Conservation (phyloP, 805 yeast species). For the Candida maris region DNA sequence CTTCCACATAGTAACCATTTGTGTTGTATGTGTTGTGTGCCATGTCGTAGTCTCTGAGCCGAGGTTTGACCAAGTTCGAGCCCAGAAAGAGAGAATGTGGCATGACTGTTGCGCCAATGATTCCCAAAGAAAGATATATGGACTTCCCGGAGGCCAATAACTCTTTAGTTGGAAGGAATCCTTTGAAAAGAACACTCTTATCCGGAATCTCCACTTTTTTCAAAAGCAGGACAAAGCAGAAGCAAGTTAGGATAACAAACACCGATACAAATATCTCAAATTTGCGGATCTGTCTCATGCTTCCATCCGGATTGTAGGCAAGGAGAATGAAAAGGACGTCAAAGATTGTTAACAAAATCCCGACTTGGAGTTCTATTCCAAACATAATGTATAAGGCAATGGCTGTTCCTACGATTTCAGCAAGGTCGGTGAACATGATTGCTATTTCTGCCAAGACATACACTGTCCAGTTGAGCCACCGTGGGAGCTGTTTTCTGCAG, state of each 20-base stretch:
- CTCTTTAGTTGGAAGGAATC: slow-evolving; percentile 64
- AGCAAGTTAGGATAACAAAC: slow-evolving; percentile 69
- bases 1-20: slow-evolving; percentile 15
- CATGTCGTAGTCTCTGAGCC: slow-evolving; percentile 70
- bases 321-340: slow-evolving; percentile 77
- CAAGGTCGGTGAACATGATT: slow-evolving; percentile 87
- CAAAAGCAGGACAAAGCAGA: slow-evolving; percentile 71
- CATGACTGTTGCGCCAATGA: slow-evolving; percentile 93
- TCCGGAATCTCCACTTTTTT: slow-evolving; percentile 54
- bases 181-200: slow-evolving; percentile 43
- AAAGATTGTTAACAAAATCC: slow-evolving; percentile 74
- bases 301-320: slow-evolving; percentile 76
- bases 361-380: slow-evolving; percentile 66
- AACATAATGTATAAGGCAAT: slow-evolving; percentile 77
- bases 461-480: slow-evolving; percentile 57
- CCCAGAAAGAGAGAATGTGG: slow-evolving; percentile 87
- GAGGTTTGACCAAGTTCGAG: slow-evolving; percentile 81
- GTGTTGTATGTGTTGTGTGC: slow-evolving; percentile 25
- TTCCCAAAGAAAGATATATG: slow-evolving; percentile 72
- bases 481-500: slow-evolving; percentile 68
- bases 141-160: slow-evolving; percentile 60
- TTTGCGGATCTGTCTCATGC: slow-evolving; percentile 67
- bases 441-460: slow-evolving; percentile 80
- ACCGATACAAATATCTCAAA: slow-evolving; percentile 74
- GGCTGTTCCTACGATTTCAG: slow-evolving; percentile 94